phyloP scores from a whole-genome alignment of 352 stramenopile species.

The Pythium grandisporangium region DNA sequence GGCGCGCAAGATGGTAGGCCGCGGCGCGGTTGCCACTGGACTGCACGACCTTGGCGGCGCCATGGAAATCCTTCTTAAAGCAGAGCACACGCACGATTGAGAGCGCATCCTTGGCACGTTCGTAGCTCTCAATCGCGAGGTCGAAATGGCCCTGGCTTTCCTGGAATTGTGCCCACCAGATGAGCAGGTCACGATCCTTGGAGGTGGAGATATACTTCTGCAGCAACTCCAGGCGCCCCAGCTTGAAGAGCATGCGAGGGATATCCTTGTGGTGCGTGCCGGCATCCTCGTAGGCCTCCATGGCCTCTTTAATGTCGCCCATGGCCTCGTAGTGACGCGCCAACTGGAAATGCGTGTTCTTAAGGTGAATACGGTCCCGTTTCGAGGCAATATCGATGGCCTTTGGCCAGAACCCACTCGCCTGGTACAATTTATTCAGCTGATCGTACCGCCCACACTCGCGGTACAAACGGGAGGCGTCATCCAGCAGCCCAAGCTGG shows the following conservation, averaged over 20 bases:
- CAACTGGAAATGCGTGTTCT: conserved; percentile 85
- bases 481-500: conserved; percentile 87
- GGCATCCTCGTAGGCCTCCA: conserved; percentile 88
- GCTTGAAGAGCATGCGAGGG: conserved; percentile 89
- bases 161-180: conserved; percentile 93
- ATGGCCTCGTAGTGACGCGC: conserved; percentile 87
- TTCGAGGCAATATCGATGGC: conserved; percentile 83
- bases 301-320: conserved; percentile 83
- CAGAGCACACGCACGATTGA: conserved; percentile 89
- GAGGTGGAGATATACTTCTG: conserved; percentile 87
- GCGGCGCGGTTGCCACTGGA: conserved; percentile 61
- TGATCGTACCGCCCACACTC: conserved; percentile 89
- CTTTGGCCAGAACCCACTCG: conserved; percentile 87
- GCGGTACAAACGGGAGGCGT: conserved; percentile 86
- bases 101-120: conserved; percentile 79
- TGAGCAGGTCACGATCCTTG: conserved; percentile 79
- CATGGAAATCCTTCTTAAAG: conserved; percentile 83
- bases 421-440: conserved; percentile 89
- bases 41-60: conserved; percentile 81
- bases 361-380: conserved; percentile 88
- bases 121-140: conserved; percentile 83
- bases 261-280: conserved; percentile 88
- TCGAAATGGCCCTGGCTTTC: conserved; percentile 87
- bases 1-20: conserved; percentile 80
- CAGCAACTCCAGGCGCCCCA: conserved; percentile 82